Conservation (phyloP, 2,329 filamentous ascomycete species). For the Lachnellula occidentalis region DNA sequence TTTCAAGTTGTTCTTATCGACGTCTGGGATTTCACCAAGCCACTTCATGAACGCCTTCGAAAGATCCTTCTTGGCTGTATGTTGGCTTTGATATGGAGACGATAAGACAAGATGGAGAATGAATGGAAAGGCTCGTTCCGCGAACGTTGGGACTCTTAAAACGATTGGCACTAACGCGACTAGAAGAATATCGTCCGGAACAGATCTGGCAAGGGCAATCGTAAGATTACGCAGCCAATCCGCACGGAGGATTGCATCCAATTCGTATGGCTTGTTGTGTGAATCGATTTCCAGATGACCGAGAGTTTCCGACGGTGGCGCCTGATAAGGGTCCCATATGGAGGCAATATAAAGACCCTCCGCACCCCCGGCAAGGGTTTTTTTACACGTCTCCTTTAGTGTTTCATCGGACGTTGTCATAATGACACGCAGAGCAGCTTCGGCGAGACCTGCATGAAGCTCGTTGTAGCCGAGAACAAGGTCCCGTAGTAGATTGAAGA, state of each 20-base stretch:
- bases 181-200: conserved; percentile 61
- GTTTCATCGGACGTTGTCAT: conserved; percentile 39
- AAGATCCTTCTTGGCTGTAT: conserved; percentile 53
- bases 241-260: conserved; percentile 37
- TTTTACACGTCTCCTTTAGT: conserved; percentile 47
- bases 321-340: conserved; percentile 50
- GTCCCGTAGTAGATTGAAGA: conserved; percentile 57
- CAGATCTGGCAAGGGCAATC: conserved; percentile 53
- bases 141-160: conserved; percentile 59
- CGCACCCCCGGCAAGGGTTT: conserved; percentile 45
- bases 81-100: conserved; percentile 58
- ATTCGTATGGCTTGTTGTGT: conserved; percentile 12
- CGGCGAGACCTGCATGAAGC: conserved; percentile 52
- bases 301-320: conserved; percentile 46
- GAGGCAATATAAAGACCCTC: conserved; percentile 49
- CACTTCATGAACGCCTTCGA: conserved; percentile 62
- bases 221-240: conserved; percentile 60
- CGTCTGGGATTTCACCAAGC: conserved; percentile 46
- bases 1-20: conserved; percentile 57
- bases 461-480: conserved; percentile 55
- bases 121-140: conserved; percentile 72
- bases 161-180: conserved; percentile 63
- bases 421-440: conserved; percentile 52
- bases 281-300: conserved; percentile 6
- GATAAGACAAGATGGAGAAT: conserved; percentile 77